These are phyloP conservation scores for Piper betle DNA, from an alignment of 164 flowering plant species.

Conservation along the genomic window DNA sequence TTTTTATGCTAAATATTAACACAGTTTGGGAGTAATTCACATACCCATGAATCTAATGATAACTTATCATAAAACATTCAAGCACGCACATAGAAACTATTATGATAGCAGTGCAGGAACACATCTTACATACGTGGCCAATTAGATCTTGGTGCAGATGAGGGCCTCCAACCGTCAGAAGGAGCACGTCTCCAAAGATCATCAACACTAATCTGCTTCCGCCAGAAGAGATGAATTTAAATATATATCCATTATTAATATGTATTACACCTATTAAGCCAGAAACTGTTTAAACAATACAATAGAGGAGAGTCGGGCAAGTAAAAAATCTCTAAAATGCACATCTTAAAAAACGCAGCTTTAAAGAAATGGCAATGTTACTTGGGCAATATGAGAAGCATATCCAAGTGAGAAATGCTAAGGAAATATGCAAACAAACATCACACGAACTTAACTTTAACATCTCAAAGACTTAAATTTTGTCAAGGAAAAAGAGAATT, in stretches of 20 bases:
- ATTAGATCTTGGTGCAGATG: slow-evolving; percentile 81
- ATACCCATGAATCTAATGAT: background rate
- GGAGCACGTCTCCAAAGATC: slow-evolving; percentile 70
- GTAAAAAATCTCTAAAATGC: background rate
- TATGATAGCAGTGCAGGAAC: background rate
- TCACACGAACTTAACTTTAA: background rate
- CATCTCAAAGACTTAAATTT: too few relatives aligned
- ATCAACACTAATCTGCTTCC: slow-evolving; percentile 39
- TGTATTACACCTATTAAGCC: too few relatives aligned
- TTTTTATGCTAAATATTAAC: too few relatives aligned
- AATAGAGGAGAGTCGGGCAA: background rate
- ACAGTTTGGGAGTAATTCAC: background rate
- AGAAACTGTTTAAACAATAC: background rate
- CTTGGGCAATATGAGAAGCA: background rate
- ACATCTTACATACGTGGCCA: slow-evolving; percentile 66
- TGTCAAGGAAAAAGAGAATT: too few relatives aligned
- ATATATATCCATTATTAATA: background rate
- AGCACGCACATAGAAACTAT: background rate
- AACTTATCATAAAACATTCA: background rate
- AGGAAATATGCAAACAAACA: background rate
- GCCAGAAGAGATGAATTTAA: background rate
- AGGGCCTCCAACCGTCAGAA: slow-evolving; percentile 87
- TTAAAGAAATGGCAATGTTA: background rate
- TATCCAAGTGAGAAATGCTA: background rate
- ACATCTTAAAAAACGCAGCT: background rate